phyloP scores from a whole-genome alignment of 2,329 filamentous ascomycete genomes.

The Colletotrichum somersetense region DNA sequence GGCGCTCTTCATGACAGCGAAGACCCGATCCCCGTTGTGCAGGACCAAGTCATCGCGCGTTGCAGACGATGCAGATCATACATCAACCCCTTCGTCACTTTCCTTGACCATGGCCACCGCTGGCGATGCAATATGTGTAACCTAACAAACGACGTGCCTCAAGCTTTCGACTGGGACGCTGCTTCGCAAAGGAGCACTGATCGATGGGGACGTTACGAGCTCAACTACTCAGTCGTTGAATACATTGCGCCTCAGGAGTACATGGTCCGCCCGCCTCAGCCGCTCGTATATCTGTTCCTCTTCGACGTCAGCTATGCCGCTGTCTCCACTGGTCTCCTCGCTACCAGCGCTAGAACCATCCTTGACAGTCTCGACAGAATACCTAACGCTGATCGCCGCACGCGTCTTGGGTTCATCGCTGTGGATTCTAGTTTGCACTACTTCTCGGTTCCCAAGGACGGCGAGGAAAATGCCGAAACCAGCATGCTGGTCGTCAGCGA shows the following conservation, averaged over 20 bases:
- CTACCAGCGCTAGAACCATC: conserved; percentile 93
- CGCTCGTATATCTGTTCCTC: conserved; percentile 93
- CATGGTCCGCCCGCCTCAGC: conserved; percentile 97
- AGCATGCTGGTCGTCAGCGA: conserved; percentile 96
- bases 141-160: conserved; percentile 97
- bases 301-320: conserved; percentile 94
- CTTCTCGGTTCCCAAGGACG: conserved; percentile 92
- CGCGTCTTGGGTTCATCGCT: conserved; percentile 92
- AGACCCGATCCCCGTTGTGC: conserved; percentile 89
- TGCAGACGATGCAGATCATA: conserved; percentile 96
- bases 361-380: conserved; percentile 95
- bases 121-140: conserved; percentile 99
- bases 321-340: conserved; percentile 89
- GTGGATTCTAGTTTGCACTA: conserved; percentile 96
- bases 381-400: conserved; percentile 96
- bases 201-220: conserved; percentile 89
- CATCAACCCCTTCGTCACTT: conserved; percentile 97
- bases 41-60: conserved; percentile 96
- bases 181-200: conserved; percentile 91
- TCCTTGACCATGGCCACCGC: conserved; percentile 95
- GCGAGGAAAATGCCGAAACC: conserved; percentile 85
- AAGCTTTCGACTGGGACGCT: conserved; percentile 98
- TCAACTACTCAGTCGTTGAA: conserved; percentile 97
- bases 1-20: conserved; percentile 92
- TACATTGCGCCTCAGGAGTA: conserved; percentile 99